Base-by-base conservation (phyloP, 169 alveolate species). In the Plasmodium vinckei region DNA sequence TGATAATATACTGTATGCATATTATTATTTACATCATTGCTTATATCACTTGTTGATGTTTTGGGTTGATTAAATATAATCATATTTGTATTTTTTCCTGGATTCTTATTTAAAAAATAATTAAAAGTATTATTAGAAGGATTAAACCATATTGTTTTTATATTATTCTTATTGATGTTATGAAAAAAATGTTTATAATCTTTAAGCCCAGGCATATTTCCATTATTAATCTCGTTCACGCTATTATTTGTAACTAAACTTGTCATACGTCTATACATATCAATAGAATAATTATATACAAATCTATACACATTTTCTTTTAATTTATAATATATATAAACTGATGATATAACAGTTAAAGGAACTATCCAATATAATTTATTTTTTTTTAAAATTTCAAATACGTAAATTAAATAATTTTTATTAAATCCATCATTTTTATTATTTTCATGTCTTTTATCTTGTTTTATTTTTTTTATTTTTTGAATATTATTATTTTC, bases 301-400 rank as follows among this genome's bases (percentile, higher is more conserved):
- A 39, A 54, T 19, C 46, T 44, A 0, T 61, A 46, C 13, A 84
- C 47, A 7, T 13, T 49, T n/a, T 49, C 69, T 53, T 54, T 67
- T 72, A 56, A 68, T 56, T 56, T 84, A 42, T 84, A 84, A 63
- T 57, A 84, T 13, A 84, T 60, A 53, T 84, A 84, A 5, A 60
- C 64, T 6, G 56, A 54, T 1, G 82, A 47, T 1, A 84, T 4
- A 2, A 84, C 61, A 25, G 69, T 84, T n/a, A 84, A 13, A 7
- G 91, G 91, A 9, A 84, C n/a, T 12, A 84, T 2, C 91, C 91
- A 84, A 27, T 84, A 84, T 3, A 19, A 54, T 44, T 84, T 84
- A 13, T 84, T 84, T 1, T 68, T 68, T 21, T 57, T 53, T 53
- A 84, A 9, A 3, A 12, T 49, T 5, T 84, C 65, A 42, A 56